Conservation (phyloP, 2,329 filamentous ascomycete genomes). For the Fusarium sp. region DNA sequence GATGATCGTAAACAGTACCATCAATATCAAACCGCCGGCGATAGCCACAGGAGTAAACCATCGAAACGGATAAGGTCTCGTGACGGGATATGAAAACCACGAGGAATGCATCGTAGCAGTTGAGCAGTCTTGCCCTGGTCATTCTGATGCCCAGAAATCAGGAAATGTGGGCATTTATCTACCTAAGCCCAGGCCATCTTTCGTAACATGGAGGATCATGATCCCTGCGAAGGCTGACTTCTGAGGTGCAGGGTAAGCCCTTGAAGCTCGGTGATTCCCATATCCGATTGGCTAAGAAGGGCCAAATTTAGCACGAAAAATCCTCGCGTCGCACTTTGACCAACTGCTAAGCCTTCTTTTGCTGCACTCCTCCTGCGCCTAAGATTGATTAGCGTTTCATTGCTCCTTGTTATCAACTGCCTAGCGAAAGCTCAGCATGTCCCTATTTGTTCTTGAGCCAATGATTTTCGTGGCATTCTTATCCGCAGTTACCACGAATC, state of each 20-base stretch:
- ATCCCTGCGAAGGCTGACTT: not conserved
- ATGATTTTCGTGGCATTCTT: not conserved
- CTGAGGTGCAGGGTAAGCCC: not conserved
- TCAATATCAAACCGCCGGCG: not conserved
- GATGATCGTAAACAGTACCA: constrained; percentile 6
- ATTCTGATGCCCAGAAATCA: not conserved
- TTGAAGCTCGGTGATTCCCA: too few relatives aligned
- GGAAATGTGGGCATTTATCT: not conserved
- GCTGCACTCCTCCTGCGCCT: not conserved
- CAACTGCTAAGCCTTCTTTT: not conserved
- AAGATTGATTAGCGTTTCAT: not conserved
- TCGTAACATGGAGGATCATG: not conserved
- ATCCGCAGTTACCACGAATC: rapidly evolving
- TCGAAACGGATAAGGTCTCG: constrained; percentile 20
- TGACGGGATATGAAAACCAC: constrained; percentile 21
- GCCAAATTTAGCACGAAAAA: not conserved
- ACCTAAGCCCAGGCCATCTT: not conserved
- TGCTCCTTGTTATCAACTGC: not conserved
- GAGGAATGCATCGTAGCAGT: constrained; percentile 11
- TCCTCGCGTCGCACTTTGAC: not conserved
- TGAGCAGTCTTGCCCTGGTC: not conserved
- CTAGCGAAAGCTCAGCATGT: not conserved
- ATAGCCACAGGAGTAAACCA: constrained; percentile 24
- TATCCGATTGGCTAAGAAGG: not conserved
- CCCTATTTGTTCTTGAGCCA: rapidly evolving